Evolutionary conservation across 139 green algal species (phyloP).

Genomic region (Desmodesmus armatus): DNA sequence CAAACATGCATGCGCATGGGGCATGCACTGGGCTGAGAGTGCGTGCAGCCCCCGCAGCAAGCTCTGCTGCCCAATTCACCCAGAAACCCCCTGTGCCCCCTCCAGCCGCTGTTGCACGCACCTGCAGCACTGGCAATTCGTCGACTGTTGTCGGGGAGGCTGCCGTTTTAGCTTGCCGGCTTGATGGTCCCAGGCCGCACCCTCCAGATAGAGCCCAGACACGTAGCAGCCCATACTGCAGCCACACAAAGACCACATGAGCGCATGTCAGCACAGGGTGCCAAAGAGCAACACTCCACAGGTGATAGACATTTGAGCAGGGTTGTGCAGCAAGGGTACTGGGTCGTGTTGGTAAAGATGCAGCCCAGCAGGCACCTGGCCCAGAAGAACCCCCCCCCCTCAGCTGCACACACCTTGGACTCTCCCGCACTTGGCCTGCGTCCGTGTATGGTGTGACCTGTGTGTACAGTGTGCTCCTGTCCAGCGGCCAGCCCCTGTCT

Average conservation of each 20-base stretch:
- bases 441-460: constrained; percentile 74
- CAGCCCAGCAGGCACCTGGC: no score
- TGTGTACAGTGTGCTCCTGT: constrained; percentile 87
- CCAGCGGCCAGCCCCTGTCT: constrained; percentile 87
- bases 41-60: neutral
- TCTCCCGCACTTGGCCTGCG: constrained; percentile 54
- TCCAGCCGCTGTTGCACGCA: no score
- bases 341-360: no score
- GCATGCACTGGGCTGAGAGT: neutral
- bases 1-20: neutral
- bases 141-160: constrained; percentile 75
- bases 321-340: no score
- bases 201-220: constrained; percentile 87
- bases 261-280: neutral
- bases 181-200: constrained; percentile 82
- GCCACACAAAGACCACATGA: neutral
- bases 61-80: neutral
- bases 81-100: neutral
- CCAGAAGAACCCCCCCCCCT: neutral
- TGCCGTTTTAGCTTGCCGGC: constrained; percentile 66
- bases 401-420: constrained; percentile 37
- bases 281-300: no score
- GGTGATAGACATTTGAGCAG: no score
- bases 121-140: constrained; percentile 83
- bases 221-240: constrained; percentile 82